A percentile compares a stretch with the other conserved stretches of the same genome.
phyloP scores from a whole-genome alignment of 768 basidiomycete species.

The Tulasnella calospora region DNA sequence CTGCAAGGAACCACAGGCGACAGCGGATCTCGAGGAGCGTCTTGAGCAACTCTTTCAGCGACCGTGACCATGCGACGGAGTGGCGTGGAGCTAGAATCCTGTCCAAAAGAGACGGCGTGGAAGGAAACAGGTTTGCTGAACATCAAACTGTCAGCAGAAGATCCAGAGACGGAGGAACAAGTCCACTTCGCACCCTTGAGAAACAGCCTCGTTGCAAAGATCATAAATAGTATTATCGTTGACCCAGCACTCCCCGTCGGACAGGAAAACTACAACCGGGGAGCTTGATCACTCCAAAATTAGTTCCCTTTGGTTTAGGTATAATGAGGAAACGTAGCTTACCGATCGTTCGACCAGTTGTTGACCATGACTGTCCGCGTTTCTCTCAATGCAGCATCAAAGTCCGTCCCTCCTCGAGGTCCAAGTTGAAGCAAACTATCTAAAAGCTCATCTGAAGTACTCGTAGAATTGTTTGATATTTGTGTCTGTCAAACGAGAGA shows the following conservation, averaged over 20 bases:
- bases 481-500: conserved; percentile 8
- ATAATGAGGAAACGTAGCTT: background rate
- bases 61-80: conserved; percentile 51
- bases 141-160: background rate
- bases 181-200: conserved; percentile 43
- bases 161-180: background rate
- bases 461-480: conserved; percentile 46
- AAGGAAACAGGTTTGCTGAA: conserved; percentile 52
- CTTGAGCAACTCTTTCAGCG: conserved; percentile 46
- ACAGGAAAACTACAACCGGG: conserved; percentile 56
- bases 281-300: conserved; percentile 34
- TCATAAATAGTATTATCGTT: conserved; percentile 40
- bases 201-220: conserved; percentile 43
- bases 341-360: conserved; percentile 52
- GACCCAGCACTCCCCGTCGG: conserved; percentile 49
- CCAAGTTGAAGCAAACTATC: conserved; percentile 36
- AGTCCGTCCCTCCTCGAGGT: conserved; percentile 43
- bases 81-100: conserved; percentile 29
- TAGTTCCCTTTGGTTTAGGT: background rate
- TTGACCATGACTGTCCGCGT: conserved; percentile 42
- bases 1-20: conserved; percentile 43
- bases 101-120: conserved; percentile 56
- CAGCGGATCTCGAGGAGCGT: conserved; percentile 42
- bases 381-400: conserved; percentile 39
- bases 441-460: conserved; percentile 46